A percentile compares a stretch with the other conserved stretches of the same genome.
phyloP scores from a whole-genome alignment of 306 rosid species.

The Rosa chinensis region DNA sequence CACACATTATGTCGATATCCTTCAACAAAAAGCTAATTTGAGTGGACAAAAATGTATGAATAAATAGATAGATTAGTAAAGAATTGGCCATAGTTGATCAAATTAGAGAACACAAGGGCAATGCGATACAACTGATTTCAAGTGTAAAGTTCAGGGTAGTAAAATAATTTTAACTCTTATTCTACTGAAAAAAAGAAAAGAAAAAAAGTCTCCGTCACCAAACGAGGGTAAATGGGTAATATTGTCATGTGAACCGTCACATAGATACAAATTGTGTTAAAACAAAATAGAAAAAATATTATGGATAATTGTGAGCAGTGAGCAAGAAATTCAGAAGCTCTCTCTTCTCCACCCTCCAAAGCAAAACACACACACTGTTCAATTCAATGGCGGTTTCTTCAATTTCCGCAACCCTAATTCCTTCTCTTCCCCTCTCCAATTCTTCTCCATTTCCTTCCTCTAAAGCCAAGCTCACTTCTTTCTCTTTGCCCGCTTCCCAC shows the following conservation, averaged over 20 bases:
- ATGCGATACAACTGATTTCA: too few species aligned
- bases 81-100: too few species aligned
- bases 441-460: constrained; percentile 44
- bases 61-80: too few species aligned
- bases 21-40: too few species aligned
- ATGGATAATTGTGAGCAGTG: constrained; percentile 42
- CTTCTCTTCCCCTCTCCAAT: constrained; percentile 46
- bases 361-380: not conserved
- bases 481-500: constrained; percentile 27
- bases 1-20: too few species aligned
- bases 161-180: too few species aligned
- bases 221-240: not conserved
- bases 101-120: too few species aligned
- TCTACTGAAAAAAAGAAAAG: too few species aligned
- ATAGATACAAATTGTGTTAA: not conserved
- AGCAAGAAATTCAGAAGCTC: not conserved
- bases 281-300: constrained; percentile 1
- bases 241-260: not conserved
- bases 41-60: too few species aligned
- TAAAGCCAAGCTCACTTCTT: constrained; percentile 36
- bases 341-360: not conserved
- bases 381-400: constrained; percentile 77
- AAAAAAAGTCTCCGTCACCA: too few species aligned
- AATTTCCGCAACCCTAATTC: constrained; percentile 50
- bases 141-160: too few species aligned